A percentile compares a stretch with the other conserved stretches of the same genome.
phyloP scores from a whole-genome alignment of 2,329 filamentous ascomycete genomes.

The Aspergillus ibericus region DNA sequence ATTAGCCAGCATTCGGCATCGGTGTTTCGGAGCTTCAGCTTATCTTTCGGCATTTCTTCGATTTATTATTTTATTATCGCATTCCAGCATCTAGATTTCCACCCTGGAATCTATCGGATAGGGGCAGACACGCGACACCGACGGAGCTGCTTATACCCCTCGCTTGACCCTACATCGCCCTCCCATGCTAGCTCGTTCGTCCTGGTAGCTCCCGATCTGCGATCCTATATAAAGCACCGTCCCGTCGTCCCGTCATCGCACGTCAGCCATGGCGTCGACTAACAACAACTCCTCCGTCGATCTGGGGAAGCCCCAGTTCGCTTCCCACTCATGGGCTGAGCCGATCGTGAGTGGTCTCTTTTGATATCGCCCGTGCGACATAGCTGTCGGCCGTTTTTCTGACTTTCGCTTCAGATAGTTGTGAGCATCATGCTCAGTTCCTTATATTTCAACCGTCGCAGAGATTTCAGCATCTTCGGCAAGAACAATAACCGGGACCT shows the following conservation, averaged over 20 bases:
- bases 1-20: neutral
- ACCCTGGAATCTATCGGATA: neutral
- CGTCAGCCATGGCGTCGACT: neutral
- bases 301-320: constrained; percentile 38
- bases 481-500: constrained; percentile 12
- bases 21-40: neutral
- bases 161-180: neutral
- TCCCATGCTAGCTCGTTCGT: neutral
- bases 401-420: constrained; percentile 44
- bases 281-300: constrained; percentile 16
- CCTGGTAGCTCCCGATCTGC: neutral
- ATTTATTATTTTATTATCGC: neutral
- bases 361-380: neutral
- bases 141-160: neutral
- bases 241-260: neutral
- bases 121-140: constrained; percentile 2
- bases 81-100: neutral
- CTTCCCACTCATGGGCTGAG: constrained; percentile 37
- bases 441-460: constrained; percentile 50
- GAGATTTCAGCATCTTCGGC: constrained; percentile 46
- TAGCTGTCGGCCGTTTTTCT: neutral
- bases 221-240: neutral
- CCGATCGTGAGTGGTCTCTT: constrained; percentile 31
- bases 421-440: constrained; percentile 51
- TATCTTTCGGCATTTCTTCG: neutral